Evolutionary conservation across 2,329 filamentous ascomycete genomes (phyloP).

Genomic region (Talaromyces sp.): DNA sequence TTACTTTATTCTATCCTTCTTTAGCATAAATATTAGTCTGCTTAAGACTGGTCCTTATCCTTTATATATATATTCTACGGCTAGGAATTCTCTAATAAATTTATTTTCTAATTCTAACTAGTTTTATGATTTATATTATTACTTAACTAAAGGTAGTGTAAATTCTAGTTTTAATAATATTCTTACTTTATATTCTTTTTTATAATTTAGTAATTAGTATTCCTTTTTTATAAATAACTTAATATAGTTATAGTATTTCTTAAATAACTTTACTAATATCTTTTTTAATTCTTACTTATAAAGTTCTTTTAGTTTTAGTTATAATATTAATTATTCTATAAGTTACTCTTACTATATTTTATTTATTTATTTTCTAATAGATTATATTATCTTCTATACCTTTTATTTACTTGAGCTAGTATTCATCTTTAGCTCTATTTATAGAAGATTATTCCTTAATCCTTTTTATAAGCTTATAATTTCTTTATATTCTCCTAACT

Average conservation of each 20-base stretch:
- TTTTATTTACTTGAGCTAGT: not conserved
- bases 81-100: no score
- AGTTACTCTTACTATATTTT: no score
- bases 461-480: no score
- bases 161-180: no score
- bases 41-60: not conserved
- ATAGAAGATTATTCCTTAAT: no score
- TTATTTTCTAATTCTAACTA: no score
- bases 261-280: not conserved
- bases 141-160: no score
- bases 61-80: no score
- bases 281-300: not conserved
- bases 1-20: not conserved
- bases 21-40: conserved; percentile 1
- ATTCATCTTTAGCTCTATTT: no score
- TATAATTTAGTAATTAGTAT: not conserved
- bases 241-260: conserved; percentile 2
- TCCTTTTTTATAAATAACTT: not conserved
- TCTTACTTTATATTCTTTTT: not conserved
- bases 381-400: not conserved
- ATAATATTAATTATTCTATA: not conserved
- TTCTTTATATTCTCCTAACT: no score
- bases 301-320: not conserved
- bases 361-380: not conserved
- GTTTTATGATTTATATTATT: no score